Evolutionary conservation across 495 filamentous ascomycete genomes (phyloP).

Genomic region (Elasticomyces elasticus): DNA sequence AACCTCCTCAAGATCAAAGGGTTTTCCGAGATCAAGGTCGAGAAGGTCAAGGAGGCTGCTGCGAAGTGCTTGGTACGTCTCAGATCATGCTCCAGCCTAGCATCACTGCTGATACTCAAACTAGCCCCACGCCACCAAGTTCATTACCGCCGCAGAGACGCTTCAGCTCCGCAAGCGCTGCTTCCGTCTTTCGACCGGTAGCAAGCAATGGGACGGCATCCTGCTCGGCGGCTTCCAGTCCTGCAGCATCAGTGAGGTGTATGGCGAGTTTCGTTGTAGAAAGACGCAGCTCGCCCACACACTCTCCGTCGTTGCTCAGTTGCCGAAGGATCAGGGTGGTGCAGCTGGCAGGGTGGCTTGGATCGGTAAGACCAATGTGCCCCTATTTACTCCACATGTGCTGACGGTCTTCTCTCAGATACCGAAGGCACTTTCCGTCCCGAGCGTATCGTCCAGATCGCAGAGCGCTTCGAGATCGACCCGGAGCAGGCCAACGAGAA

Average conservation of each 20-base stretch:
- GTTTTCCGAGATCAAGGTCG: slow-evolving; percentile 72
- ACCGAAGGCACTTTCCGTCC: slow-evolving; percentile 74
- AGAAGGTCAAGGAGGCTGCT: slow-evolving; percentile 71
- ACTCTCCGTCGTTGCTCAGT: slow-evolving; percentile 36
- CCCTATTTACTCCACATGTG: neutral
- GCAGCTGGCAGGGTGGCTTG: slow-evolving; percentile 73
- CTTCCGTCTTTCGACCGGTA: slow-evolving; percentile 61
- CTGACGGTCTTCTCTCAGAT: slow-evolving; percentile 35
- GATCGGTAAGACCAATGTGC: slow-evolving; percentile 41
- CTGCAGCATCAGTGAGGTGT: slow-evolving; percentile 67
- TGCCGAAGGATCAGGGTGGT: slow-evolving; percentile 53
- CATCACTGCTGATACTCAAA: neutral
- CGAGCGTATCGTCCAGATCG: slow-evolving; percentile 61
- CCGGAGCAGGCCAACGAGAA: slow-evolving; percentile 60
- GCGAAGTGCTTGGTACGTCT: slow-evolving; percentile 54
- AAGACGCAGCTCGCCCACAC: slow-evolving; percentile 48
- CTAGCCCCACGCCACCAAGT: slow-evolving; percentile 57
- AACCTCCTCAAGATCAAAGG: slow-evolving; percentile 66
- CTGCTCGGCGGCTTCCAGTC: slow-evolving; percentile 69
- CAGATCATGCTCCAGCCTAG: neutral
- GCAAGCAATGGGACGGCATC: slow-evolving; percentile 65
- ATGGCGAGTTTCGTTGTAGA: slow-evolving; percentile 67
- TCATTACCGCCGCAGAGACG: slow-evolving; percentile 67
- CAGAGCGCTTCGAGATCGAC: slow-evolving; percentile 63
- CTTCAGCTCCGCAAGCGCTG: slow-evolving; percentile 58